A percentile compares a stretch with the other conserved stretches of the same genome.
Evolutionary conservation across 1,284 basidiomycete genomes (phyloP).

Genomic region (Cryptococcus jaspeensis): DNA sequence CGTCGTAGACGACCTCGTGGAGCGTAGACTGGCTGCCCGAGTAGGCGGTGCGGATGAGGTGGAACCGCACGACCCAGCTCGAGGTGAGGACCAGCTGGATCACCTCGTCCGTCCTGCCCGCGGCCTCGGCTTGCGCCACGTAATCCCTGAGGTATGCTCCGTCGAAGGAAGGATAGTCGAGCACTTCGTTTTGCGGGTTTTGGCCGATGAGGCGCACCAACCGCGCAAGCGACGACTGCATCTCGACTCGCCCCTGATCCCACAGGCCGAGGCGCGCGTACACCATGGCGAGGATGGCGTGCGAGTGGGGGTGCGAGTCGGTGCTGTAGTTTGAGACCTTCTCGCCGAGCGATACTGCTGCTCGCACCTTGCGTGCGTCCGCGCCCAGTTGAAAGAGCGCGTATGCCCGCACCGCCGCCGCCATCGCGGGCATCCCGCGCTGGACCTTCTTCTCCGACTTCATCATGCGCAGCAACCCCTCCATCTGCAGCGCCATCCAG

Average conservation of each 20-base stretch:
- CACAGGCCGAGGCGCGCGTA: slow-evolving; percentile 9
- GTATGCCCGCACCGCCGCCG: slow-evolving; percentile 8
- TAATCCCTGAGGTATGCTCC: slow-evolving; percentile 5
- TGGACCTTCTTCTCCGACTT: neutral
- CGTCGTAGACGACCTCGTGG: slow-evolving; percentile 4
- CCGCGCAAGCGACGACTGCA: slow-evolving; percentile 5
- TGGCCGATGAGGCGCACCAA: slow-evolving; percentile 1
- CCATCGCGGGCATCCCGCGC: neutral
- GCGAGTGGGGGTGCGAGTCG: slow-evolving; percentile 3
- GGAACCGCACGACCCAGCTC: slow-evolving; percentile 1
- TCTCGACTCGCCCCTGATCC: slow-evolving; percentile 10
- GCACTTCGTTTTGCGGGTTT: neutral
- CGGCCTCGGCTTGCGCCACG: neutral
- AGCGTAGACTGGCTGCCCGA: neutral
- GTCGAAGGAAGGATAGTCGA: slow-evolving; percentile 8
- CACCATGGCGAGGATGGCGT: slow-evolving; percentile 10
- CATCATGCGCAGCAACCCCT: neutral
- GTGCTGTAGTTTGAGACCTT: neutral
- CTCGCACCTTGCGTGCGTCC: slow-evolving; percentile 1
- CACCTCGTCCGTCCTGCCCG: slow-evolving; percentile 10
- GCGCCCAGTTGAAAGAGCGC: slow-evolving; percentile 7
- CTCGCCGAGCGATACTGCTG: neutral
- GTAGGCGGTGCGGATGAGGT: slow-evolving; percentile 4
- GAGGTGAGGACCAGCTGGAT: slow-evolving; percentile 7
- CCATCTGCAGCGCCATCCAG: slow-evolving; percentile 11